A percentile compares a stretch with the other conserved stretches of the same genome.
Evolutionary conservation across 2,329 filamentous ascomycete species (phyloP).

Genomic region (Aspergillus fructus): DNA sequence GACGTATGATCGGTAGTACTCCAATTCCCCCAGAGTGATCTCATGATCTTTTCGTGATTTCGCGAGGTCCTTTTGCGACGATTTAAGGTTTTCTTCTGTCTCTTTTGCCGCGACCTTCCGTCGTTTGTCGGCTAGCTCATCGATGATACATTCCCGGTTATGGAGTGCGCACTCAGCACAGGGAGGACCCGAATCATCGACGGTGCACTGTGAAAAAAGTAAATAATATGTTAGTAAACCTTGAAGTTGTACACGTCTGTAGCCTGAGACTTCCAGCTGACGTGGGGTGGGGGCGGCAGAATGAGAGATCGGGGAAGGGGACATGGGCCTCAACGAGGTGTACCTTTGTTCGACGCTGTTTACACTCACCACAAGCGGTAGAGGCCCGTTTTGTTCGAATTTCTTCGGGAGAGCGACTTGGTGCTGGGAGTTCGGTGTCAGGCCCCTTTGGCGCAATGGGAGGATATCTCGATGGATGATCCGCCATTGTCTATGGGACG

Average conservation of each 20-base stretch:
- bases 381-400: constrained; percentile 35
- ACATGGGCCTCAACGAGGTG: background rate
- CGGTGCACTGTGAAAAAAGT: constrained; percentile 27
- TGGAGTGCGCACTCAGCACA: constrained; percentile 37
- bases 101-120: constrained; percentile 34
- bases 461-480: constrained; percentile 26
- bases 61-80: constrained; percentile 20
- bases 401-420: constrained; percentile 27
- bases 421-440: constrained; percentile 17
- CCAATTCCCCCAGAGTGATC: background rate
- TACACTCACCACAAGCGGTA: constrained; percentile 38
- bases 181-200: constrained; percentile 23
- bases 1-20: constrained; percentile 26
- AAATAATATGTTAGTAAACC: background rate
- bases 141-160: constrained; percentile 33
- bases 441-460: constrained; percentile 32
- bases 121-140: constrained; percentile 36
- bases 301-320: background rate
- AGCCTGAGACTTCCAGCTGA: too few species aligned
- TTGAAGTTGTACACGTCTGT: background rate
- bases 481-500: constrained; percentile 25
- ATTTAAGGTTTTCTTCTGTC: constrained; percentile 33
- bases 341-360: constrained; percentile 40
- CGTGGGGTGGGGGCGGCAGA: background rate
- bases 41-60: constrained; percentile 18